Conservation (phyloP, 2,329 filamentous ascomycete species). For the Clarireedia sp. region DNA sequence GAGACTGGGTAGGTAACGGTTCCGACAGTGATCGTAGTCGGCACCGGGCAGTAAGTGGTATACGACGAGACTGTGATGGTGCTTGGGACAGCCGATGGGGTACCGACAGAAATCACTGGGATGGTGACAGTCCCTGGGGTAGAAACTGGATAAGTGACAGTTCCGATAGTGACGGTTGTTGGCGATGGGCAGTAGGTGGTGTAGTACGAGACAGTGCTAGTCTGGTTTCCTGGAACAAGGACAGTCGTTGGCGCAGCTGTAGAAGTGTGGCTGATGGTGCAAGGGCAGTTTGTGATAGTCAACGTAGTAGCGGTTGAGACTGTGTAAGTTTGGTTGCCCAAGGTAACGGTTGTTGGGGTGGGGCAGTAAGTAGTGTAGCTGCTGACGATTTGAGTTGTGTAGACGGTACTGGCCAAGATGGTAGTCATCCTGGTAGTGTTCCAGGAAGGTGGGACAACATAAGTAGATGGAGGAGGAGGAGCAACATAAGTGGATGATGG, state of each 20-base stretch:
- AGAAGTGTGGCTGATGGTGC: constrained; percentile 4
- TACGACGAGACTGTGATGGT: constrained; percentile 4
- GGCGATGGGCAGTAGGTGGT: constrained; percentile 10
- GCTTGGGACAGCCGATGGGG: neutral
- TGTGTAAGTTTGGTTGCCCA: constrained; percentile 16
- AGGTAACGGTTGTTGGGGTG: constrained; percentile 12
- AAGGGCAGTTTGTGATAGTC: constrained; percentile 4
- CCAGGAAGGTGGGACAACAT: neutral
- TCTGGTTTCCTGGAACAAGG: constrained; percentile 5
- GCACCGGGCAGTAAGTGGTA: constrained; percentile 6
- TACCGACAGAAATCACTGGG: constrained; percentile 2
- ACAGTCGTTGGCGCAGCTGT: constrained; percentile 13
- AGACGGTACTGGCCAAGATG: neutral
- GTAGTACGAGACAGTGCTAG: constrained; percentile 1
- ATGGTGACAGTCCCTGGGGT: constrained; percentile 12
- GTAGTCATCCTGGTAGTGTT: constrained; percentile 2
- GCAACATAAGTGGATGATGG: constrained; percentile 3
- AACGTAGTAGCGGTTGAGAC: constrained; percentile 7
- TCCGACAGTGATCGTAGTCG: constrained; percentile 15
- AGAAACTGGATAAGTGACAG: constrained; percentile 17
- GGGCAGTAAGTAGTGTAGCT: constrained; percentile 16
- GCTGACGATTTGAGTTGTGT: constrained; percentile 4
- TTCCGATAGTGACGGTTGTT: constrained; percentile 15
- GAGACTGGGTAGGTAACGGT: constrained; percentile 18
- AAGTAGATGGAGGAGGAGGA: constrained; percentile 1